A percentile compares a stretch with the other conserved stretches of the same genome.
Conservation (phyloP, 2,329 filamentous ascomycete genomes). For the Fusarium buharicum region DNA sequence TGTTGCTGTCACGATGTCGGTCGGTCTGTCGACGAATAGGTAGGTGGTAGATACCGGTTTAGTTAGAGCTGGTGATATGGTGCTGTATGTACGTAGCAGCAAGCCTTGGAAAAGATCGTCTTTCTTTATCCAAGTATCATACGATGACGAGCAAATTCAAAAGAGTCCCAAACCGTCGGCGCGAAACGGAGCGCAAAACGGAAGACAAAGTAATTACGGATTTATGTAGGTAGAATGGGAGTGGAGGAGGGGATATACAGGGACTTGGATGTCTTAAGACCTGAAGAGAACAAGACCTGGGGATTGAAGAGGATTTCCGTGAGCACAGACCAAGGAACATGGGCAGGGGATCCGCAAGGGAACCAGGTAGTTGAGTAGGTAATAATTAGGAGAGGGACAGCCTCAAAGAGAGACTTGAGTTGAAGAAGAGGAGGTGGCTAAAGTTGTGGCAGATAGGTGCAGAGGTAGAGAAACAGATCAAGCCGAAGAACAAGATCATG, state of each 20-base stretch:
- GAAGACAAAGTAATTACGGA: constrained; percentile 25
- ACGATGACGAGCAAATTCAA: not conserved
- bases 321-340: constrained; percentile 30
- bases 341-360: constrained; percentile 23
- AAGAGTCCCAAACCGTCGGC: not conserved
- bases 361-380: not conserved
- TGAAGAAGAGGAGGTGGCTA: not conserved
- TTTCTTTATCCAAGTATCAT: constrained; percentile 4
- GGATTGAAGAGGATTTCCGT: constrained; percentile 35
- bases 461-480: not conserved
- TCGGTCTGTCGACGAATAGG: not conserved
- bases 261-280: constrained; percentile 16
- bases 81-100: constrained; percentile 1
- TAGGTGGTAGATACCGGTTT: constrained; percentile 1
- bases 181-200: constrained; percentile 7
- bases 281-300: constrained; percentile 28
- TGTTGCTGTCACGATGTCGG: constrained; percentile 10
- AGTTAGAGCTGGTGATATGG: not conserved
- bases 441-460: not conserved
- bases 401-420: not conserved
- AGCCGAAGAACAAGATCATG: not conserved
- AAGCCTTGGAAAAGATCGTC: not conserved
- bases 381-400: not conserved
- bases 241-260: constrained; percentile 27
- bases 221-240: constrained; percentile 20